These are phyloP conservation scores for Fusarium heterosporum DNA, from an alignment of 2,329 filamentous ascomycete species.

Conservation along the genomic window DNA sequence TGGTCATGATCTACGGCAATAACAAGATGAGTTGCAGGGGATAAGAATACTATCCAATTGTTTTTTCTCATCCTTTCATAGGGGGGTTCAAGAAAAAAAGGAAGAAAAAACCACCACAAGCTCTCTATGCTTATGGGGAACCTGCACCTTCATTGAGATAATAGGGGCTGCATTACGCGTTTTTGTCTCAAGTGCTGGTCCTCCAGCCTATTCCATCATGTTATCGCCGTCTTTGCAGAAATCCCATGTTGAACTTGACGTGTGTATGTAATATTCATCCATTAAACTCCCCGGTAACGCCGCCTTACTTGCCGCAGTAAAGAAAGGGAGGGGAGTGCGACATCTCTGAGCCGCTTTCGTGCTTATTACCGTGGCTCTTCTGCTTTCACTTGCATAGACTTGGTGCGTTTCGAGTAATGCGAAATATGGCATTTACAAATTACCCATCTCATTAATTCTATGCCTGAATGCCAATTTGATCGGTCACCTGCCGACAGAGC, in stretches of 20 bases:
- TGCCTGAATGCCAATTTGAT: not conserved
- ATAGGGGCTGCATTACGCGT: conserved; percentile 32
- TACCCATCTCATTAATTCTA: conserved; percentile 14
- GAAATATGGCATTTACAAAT: conserved; percentile 33
- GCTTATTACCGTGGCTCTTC: conserved; percentile 33
- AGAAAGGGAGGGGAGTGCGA: conserved; percentile 25
- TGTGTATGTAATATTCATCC: not conserved
- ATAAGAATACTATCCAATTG: conserved; percentile 7
- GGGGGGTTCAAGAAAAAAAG: not conserved
- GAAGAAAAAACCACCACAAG: not conserved
- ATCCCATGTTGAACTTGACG: conserved; percentile 8
- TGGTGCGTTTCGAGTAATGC: conserved; percentile 21
- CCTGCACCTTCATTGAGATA: not conserved
- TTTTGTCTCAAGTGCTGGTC: conserved; percentile 19
- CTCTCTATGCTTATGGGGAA: not conserved
- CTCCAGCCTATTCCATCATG: not conserved
- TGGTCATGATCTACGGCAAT: conserved; percentile 43
- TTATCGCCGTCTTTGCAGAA: conserved; percentile 6
- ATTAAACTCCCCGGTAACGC: conserved; percentile 19
- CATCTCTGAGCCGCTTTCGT: conserved; percentile 29
- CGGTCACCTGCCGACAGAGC: not conserved
- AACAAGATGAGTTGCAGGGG: conserved; percentile 20
- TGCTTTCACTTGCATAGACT: not conserved
- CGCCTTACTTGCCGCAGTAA: conserved; percentile 8
- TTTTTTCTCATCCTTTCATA: conserved; percentile 2